Conservation (phyloP, 1,284 basidiomycete species). For the Amylostereum areolatum region DNA sequence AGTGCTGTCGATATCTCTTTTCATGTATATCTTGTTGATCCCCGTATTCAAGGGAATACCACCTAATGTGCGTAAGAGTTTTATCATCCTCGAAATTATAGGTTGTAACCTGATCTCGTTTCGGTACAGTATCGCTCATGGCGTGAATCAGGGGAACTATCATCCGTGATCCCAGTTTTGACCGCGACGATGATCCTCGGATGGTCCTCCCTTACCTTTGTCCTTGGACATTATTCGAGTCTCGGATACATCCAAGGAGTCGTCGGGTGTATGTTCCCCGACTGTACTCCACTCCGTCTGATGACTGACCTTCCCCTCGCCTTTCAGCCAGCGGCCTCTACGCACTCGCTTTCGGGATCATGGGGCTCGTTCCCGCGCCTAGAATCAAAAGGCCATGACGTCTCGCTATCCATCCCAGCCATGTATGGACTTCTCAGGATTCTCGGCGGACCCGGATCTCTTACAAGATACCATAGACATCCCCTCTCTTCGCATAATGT, state of each 20-base stretch:
- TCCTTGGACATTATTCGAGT: conserved; percentile 57
- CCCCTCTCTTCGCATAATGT: no score
- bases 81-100: background rate
- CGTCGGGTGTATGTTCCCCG: conserved; percentile 53
- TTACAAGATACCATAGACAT: no score
- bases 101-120: background rate
- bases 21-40: conserved; percentile 62
- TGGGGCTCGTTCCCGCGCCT: conserved; percentile 64
- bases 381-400: conserved; percentile 33
- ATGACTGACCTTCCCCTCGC: no score
- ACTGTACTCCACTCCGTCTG: no score
- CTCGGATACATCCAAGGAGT: conserved; percentile 58
- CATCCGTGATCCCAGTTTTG: conserved; percentile 32
- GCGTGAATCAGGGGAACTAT: conserved; percentile 36
- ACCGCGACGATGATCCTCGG: conserved; percentile 65
- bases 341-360: conserved; percentile 58
- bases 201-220: conserved; percentile 56
- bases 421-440: no score
- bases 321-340: conserved; percentile 58
- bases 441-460: no score
- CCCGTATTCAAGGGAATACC: conserved; percentile 59
- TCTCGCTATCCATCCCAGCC: no score
- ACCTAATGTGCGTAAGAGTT: conserved; percentile 50
- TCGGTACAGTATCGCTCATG: conserved; percentile 50
- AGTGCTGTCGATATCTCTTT: conserved; percentile 54